Evolutionary conservation across 768 basidiomycete species (phyloP).

Genomic region (Lentinula boryana): DNA sequence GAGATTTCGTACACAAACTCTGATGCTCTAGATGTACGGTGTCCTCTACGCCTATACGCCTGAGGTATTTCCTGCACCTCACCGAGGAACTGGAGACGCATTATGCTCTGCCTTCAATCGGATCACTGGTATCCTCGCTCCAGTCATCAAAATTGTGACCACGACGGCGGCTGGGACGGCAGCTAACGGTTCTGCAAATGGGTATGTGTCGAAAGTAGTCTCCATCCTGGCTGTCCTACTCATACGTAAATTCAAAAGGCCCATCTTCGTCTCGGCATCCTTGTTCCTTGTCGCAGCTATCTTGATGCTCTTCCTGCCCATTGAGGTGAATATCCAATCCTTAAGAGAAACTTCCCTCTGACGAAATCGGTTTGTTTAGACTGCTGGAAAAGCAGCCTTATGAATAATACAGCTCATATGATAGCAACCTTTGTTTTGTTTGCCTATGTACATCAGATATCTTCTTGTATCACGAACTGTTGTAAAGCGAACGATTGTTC

Average conservation of each 20-base stretch:
- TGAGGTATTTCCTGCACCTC: slow-evolving; percentile 48
- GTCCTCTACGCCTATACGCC: slow-evolving; percentile 42
- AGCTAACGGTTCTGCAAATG: slow-evolving; percentile 3
- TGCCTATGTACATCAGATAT: not conserved
- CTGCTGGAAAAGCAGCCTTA: slow-evolving; percentile 5
- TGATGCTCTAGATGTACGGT: slow-evolving; percentile 2
- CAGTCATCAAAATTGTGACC: slow-evolving; percentile 16
- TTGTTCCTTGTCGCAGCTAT: not conserved
- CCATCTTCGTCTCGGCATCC: slow-evolving; percentile 3
- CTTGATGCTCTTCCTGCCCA: slow-evolving; percentile 5
- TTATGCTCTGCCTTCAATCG: slow-evolving; percentile 47
- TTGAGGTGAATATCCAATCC: not conserved
- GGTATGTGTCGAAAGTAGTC: not conserved
- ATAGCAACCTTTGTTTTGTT: no score
- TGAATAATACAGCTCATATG: not conserved
- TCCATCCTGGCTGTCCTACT: not conserved
- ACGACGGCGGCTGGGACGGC: slow-evolving; percentile 3
- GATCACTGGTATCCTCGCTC: slow-evolving; percentile 53
- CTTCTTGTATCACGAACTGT: not conserved
- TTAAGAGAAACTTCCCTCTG: not conserved
- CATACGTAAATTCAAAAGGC: not conserved
- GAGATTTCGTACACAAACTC: not conserved
- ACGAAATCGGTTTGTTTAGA: not conserved
- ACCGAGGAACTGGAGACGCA: slow-evolving; percentile 51
- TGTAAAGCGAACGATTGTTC: not conserved